Evolutionary conservation across 2,329 filamentous ascomycete genomes (phyloP).

Genomic region (Trematosphaeria pertusa): DNA sequence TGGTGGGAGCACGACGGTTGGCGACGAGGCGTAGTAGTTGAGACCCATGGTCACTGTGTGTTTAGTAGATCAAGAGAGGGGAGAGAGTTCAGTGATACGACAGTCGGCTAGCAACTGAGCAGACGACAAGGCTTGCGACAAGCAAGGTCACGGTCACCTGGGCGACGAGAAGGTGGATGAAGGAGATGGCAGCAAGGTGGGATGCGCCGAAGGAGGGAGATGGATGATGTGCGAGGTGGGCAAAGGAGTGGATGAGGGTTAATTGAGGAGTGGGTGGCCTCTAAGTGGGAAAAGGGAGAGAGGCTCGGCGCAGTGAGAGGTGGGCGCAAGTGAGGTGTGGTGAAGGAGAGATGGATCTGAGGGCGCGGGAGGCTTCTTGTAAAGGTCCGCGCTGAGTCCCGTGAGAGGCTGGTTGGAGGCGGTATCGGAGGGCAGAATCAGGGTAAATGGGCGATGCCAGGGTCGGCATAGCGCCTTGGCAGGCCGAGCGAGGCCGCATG

Average conservation of each 20-base stretch:
- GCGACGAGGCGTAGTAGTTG: constrained; percentile 56
- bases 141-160: constrained; percentile 26
- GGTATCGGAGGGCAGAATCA: constrained; percentile 31
- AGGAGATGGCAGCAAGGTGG: constrained; percentile 24
- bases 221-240: constrained; percentile 19
- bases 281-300: constrained; percentile 16
- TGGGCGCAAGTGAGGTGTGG: constrained; percentile 41
- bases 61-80: constrained; percentile 48
- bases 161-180: constrained; percentile 33
- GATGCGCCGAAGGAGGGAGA: constrained; percentile 17
- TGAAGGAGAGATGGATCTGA: constrained; percentile 44
- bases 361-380: constrained; percentile 45
- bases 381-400: constrained; percentile 39
- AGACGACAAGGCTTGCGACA: constrained; percentile 37
- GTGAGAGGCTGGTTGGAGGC: constrained; percentile 42
- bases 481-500: constrained; percentile 14
- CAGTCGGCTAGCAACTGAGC: constrained; percentile 35
- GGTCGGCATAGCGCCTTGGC: constrained; percentile 26
- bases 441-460: constrained; percentile 27
- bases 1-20: constrained; percentile 55
- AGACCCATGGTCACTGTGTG: constrained; percentile 51
- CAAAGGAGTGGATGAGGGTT: constrained; percentile 19
- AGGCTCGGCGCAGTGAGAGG: constrained; percentile 23
- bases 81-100: constrained; percentile 42
- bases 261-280: constrained; percentile 21